Evolutionary conservation across 768 basidiomycete species (phyloP).

Genomic region (Calocybe indica): DNA sequence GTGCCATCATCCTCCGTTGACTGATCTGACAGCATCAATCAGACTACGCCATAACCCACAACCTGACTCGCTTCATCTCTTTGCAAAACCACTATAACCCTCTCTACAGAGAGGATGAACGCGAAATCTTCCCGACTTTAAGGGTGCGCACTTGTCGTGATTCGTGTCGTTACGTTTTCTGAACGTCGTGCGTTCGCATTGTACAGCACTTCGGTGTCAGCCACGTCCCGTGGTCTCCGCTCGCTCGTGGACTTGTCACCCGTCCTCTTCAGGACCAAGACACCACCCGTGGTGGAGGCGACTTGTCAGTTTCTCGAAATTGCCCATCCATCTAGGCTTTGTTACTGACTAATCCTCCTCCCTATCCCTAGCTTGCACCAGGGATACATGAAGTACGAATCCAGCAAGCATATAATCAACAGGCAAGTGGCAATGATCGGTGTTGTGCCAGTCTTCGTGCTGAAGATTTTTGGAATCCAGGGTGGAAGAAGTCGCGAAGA

Average conservation of each 20-base stretch:
- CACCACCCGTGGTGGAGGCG: slow-evolving; percentile 32
- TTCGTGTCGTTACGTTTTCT: not conserved
- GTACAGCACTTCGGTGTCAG: slow-evolving; percentile 45
- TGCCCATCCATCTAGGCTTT: not conserved
- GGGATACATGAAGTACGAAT: too few relatives aligned
- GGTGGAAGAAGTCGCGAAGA: slow-evolving; percentile 41
- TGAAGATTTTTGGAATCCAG: slow-evolving; percentile 10
- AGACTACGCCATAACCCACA: slow-evolving; percentile 59
- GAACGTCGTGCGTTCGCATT: not conserved
- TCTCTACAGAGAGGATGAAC: slow-evolving; percentile 60
- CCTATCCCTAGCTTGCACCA: too few relatives aligned
- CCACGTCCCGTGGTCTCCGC: slow-evolving; percentile 54
- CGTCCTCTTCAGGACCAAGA: slow-evolving; percentile 27
- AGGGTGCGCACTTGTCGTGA: slow-evolving; percentile 25
- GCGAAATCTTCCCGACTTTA: slow-evolving; percentile 57
- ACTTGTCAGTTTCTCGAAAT: slow-evolving; percentile 19
- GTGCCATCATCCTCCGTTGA: slow-evolving; percentile 4
- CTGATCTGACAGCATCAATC: not conserved
- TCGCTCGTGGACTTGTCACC: slow-evolving; percentile 45
- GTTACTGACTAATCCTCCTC: too few relatives aligned
- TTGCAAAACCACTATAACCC: slow-evolving; percentile 45
- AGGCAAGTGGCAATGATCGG: too few relatives aligned
- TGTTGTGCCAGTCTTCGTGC: too few relatives aligned
- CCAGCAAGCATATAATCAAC: too few relatives aligned
- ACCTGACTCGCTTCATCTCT: slow-evolving; percentile 55